A percentile compares a stretch with the other conserved stretches of the same genome.
These are phyloP conservation scores for Phialophora tarda DNA, from an alignment of 2,329 filamentous ascomycete genomes.

Conservation along the genomic window DNA sequence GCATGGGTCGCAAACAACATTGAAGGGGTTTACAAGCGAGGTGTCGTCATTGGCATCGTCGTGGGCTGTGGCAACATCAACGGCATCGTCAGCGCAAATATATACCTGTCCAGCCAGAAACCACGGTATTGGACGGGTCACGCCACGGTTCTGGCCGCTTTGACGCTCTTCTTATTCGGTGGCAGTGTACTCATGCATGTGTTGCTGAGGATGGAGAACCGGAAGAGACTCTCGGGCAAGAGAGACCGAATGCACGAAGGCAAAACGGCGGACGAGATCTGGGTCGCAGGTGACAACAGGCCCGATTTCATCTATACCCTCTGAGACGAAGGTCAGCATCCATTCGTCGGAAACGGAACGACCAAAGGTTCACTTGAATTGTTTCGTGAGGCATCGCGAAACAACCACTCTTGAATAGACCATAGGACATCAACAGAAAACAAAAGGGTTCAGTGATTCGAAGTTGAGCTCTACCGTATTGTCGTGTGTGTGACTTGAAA, in stretches of 20 bases:
- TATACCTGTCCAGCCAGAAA: conserved; percentile 65
- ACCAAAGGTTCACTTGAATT: too few species aligned
- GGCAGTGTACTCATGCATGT: not conserved
- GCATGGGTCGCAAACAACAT: conserved; percentile 89
- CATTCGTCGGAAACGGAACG: too few species aligned
- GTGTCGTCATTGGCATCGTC: conserved; percentile 81
- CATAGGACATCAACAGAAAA: too few species aligned
- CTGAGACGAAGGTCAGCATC: too few species aligned
- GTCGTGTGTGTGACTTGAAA: too few species aligned
- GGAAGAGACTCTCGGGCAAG: not conserved
- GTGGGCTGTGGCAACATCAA: conserved; percentile 94
- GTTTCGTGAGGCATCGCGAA: too few species aligned
- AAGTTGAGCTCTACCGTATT: too few species aligned
- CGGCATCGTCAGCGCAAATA: conserved; percentile 76
- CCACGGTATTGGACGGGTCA: conserved; percentile 61
- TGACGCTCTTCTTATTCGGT: not conserved
- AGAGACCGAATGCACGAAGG: not conserved
- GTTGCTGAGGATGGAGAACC: conserved; percentile 3
- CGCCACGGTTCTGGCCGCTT: not conserved
- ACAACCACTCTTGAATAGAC: too few species aligned
- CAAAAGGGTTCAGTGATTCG: too few species aligned
- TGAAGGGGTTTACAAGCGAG: conserved; percentile 87
- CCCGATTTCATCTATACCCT: too few species aligned
- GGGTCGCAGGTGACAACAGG: not conserved
- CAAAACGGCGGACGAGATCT: not conserved